Evolutionary conservation across 2,329 filamentous ascomycete species (phyloP), one percentile per base, ranked within the genome.

Genomic region (Neofusicoccum sp.): DNA sequence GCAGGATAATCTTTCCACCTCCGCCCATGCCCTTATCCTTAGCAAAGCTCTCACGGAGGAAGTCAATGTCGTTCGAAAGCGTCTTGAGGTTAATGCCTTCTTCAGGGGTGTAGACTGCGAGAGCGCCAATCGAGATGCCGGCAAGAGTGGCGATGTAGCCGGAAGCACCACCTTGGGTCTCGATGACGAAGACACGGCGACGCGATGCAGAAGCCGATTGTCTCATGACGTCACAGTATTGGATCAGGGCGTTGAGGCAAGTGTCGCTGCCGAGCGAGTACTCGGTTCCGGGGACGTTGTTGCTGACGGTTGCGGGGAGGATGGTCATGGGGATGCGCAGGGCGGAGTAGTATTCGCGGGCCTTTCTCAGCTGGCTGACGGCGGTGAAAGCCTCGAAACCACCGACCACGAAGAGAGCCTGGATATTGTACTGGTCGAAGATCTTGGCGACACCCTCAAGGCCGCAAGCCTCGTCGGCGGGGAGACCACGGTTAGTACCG

Each of bases 361-460:
- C 92, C 78, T 90, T 86, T 67, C 93, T 88, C 63, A 99, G 83
- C 75, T 98, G 89, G 45, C 90, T 91, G 34, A 97, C 84, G 2
- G 95, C 89, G 61, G 95, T 96, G 81, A 96, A 99, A 1, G 93
- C 95, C 78, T 99, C 95, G 68, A 99, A 99, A 1, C 95, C 95
- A 69, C 95, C 95, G 53, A 98, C 85, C 53, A 96, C 84, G 75
- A 98, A 96, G 3, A 99, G 82, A 0, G 89, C 93, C 69, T 99
- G 92, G 66, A 99, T 93, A 65, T 89, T 86, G 81, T 96, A 95
- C 68, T 89, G 82, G 72, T 90, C 86, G 73, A 99, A 91, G 65
- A 93, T 88, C 68, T 86, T 85, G 34, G 93, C 93, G 28, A 95
- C 90, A 47, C 84, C 85, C 67, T 90, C 88, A 76, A 97, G 88